Evolutionary conservation across 352 stramenopile species (phyloP), one percentile per base, ranked within the genome.

Genomic region (Blastocystis sp.): DNA sequence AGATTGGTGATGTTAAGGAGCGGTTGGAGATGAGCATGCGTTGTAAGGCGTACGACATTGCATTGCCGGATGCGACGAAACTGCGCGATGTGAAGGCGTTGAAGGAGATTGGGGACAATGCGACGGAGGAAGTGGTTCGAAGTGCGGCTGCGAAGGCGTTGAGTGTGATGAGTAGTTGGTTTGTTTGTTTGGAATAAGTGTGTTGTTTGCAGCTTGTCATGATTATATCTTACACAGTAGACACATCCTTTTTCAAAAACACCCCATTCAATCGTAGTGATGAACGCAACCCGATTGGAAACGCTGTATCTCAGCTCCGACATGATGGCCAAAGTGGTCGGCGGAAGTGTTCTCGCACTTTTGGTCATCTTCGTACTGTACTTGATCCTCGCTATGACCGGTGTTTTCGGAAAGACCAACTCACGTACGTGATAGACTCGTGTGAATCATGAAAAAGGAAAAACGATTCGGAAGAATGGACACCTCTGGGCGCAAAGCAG

Each of bases 1-100:
- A 81, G 69, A 81, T 81, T 51, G 21, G 9, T 14, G 69, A 81
- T 61, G 63, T 44, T n/a, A 81, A 81, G 51, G 69, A 81, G 40
- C 4, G 69, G 24, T 29, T 81, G 24, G 34, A 81, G 18, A 36
- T 36, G 69, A 57, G 40, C 29, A 40, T 64, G 46, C 32, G 63
- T 9, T 81, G 69, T 24, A 34, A 40, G 21, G 44, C 44, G 34
- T 81, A 48, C 42, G 49, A 29, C 2, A 63, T 48, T 48, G 51
- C 48, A n/a, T 29, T 81, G 1, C 42, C 46, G 40, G 69, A 81
- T 81, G 69, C 69, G 24, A 38, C 48, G 24, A 81, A 81, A 61
- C n/a, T 81, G 69, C 61, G 40, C 21, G 69, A 81, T 64, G 18
- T 54, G 24, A 64, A 40, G 11, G 69, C 69, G 18, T 27, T 81